Evolutionary conservation across 805 yeast species (phyloP).

Genomic region (Pichia phayaonensis): DNA sequence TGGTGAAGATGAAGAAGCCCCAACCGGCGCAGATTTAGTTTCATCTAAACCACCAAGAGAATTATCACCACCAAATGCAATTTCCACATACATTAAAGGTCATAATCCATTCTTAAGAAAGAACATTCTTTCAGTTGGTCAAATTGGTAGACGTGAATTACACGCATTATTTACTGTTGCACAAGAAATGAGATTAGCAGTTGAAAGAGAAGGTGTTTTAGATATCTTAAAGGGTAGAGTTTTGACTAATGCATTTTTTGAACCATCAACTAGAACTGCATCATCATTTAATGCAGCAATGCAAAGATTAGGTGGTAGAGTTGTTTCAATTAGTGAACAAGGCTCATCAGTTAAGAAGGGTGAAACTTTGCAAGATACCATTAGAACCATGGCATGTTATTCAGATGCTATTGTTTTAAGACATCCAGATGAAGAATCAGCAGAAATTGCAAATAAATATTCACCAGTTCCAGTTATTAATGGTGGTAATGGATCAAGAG

Average conservation of each 20-base stretch:
- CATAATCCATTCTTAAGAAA: constrained; percentile 88
- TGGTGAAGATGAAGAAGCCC: constrained; percentile 34
- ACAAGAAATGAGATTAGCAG: constrained; percentile 94
- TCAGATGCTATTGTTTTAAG: constrained; percentile 95
- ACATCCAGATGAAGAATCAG: constrained; percentile 90
- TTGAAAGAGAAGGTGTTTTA: constrained; percentile 91
- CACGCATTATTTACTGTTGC: constrained; percentile 94
- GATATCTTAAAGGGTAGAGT: constrained; percentile 87
- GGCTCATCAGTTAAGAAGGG: constrained; percentile 97
- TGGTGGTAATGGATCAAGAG: constrained; percentile 97
- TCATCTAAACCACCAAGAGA: constrained; percentile 67
- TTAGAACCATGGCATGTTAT: constrained; percentile 90
- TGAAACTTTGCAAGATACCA: constrained; percentile 94
- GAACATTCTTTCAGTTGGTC: constrained; percentile 81
- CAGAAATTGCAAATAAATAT: constrained; percentile 89
- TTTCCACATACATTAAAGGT: constrained; percentile 66
- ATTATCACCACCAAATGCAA: constrained; percentile 70
- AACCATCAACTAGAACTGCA: constrained; percentile 96
- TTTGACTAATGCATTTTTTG: constrained; percentile 92
- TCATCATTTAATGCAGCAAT: constrained; percentile 98
- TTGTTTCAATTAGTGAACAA: constrained; percentile 75
- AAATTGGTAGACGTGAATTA: constrained; percentile 79
- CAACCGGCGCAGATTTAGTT: constrained; percentile 60
- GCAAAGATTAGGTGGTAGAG: constrained; percentile 99
- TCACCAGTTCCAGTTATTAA: constrained; percentile 96